Evolutionary conservation across 129 eudicot species (phyloP).

Genomic region (Logfia minima): DNA sequence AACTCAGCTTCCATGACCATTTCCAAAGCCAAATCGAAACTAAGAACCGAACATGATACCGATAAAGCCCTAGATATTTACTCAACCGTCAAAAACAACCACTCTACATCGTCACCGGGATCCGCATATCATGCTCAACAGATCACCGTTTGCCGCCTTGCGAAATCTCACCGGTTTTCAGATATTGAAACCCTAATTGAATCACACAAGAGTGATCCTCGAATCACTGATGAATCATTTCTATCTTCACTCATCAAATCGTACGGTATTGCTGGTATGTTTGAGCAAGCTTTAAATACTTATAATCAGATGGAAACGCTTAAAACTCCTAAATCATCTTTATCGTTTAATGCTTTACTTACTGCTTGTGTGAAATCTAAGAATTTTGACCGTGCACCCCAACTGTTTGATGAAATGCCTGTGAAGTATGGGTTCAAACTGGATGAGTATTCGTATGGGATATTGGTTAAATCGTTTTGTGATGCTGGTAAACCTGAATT

Average conservation of each 20-base stretch:
- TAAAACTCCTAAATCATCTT: constrained; percentile 61
- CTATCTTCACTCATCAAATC: constrained; percentile 67
- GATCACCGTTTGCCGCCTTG: constrained; percentile 73
- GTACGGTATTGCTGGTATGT: constrained; percentile 85
- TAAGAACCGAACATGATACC: constrained; percentile 61
- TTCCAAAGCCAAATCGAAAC: constrained; percentile 64
- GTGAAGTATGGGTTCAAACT: constrained; percentile 47
- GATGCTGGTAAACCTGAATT: constrained; percentile 58
- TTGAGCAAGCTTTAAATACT: constrained; percentile 61
- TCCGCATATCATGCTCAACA: constrained; percentile 73
- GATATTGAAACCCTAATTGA: constrained; percentile 78
- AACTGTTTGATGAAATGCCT: constrained; percentile 75
- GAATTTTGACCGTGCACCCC: constrained; percentile 39
- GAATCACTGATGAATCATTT: constrained; percentile 61
- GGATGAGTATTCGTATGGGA: constrained; percentile 62
- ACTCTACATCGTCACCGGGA: constrained; percentile 48
- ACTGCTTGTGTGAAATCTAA: constrained; percentile 51
- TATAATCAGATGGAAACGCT: constrained; percentile 63
- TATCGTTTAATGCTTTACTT: constrained; percentile 74
- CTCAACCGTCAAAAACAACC: constrained; percentile 51
- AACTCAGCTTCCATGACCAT: constrained; percentile 41
- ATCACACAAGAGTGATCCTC: constrained; percentile 64
- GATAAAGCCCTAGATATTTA: constrained; percentile 76
- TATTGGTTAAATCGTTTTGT: constrained; percentile 65
- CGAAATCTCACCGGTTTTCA: constrained; percentile 55